Evolutionary conservation across 768 basidiomycete genomes (phyloP).

Genomic region (Russula ochroleuca): DNA sequence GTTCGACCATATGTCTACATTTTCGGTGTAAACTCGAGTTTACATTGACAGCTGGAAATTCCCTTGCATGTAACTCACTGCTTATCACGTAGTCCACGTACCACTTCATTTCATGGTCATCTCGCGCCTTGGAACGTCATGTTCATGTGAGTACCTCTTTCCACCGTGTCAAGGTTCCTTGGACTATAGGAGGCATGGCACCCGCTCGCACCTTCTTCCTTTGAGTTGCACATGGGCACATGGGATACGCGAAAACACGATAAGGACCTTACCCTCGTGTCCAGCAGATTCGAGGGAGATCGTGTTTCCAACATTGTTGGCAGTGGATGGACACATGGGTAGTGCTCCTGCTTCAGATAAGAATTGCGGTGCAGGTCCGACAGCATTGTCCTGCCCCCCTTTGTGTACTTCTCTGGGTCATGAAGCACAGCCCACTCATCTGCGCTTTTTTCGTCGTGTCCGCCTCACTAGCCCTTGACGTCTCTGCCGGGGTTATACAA

Average conservation of each 20-base stretch:
- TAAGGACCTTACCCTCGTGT: background rate
- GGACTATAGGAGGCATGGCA: too few relatives aligned
- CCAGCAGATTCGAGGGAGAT: background rate
- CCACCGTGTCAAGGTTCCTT: background rate
- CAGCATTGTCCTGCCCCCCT: background rate
- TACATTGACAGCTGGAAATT: background rate
- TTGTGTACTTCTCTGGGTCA: background rate
- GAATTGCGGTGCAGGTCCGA: background rate
- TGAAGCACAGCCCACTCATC: background rate
- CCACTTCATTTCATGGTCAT: background rate
- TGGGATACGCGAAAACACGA: background rate
- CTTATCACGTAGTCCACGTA: slow-evolving; percentile 1
- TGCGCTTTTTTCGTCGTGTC: background rate
- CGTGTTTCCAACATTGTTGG: background rate
- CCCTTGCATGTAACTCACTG: background rate
- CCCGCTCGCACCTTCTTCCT: background rate
- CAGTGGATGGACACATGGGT: background rate
- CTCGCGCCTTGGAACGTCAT: background rate
- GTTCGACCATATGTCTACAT: background rate
- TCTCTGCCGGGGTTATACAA: background rate
- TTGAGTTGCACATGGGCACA: background rate
- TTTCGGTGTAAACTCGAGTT: background rate
- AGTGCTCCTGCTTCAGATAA: background rate
- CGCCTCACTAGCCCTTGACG: background rate
- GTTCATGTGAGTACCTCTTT: background rate